Percentiles rank a stretch among this genome's conserved stretches.
phyloP scores from a whole-genome alignment of 441 rosid species.

The Sinapis alba region DNA sequence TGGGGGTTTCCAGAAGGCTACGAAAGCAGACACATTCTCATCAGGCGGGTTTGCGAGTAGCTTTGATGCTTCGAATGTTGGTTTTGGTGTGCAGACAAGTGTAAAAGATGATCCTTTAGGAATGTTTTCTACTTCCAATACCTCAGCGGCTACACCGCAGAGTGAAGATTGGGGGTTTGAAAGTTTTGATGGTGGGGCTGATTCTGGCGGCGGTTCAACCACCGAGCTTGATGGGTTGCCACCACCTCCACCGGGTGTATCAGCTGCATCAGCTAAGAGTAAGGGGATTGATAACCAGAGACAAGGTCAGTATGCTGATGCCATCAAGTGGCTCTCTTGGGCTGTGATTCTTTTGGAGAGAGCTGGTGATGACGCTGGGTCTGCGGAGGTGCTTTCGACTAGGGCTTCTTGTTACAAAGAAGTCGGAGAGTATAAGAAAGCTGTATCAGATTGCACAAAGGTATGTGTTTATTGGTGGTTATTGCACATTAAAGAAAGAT shows the following conservation, averaged over 20 bases:
- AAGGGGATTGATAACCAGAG: conserved; percentile 88
- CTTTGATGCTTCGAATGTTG: conserved; percentile 46
- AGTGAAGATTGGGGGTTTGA: conserved; percentile 84
- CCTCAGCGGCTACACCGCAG: conserved; percentile 48
- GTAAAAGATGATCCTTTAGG: conserved; percentile 59
- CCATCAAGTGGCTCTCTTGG: conserved; percentile 98
- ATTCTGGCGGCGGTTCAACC: conserved; percentile 58
- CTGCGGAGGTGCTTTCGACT: conserved; percentile 65
- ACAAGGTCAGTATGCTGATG: conserved; percentile 97
- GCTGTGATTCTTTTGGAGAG: conserved; percentile 83
- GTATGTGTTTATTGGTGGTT: conserved; percentile 40
- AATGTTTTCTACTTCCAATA: conserved; percentile 54
- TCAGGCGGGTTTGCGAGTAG: conserved; percentile 47
- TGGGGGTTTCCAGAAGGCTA: conserved; percentile 62
- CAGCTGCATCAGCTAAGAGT: conserved; percentile 74
- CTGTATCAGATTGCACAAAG: conserved; percentile 96
- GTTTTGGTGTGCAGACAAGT: conserved; percentile 55
- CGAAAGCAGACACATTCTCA: conserved; percentile 40
- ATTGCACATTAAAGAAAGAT: neutral
- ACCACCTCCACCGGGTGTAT: conserved; percentile 86
- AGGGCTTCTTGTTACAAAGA: conserved; percentile 98
- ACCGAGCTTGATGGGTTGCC: conserved; percentile 97
- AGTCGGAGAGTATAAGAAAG: conserved; percentile 98
- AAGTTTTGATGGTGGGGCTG: conserved; percentile 68
- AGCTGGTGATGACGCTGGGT: conserved; percentile 55